A percentile compares a stretch with the other conserved stretches of the same genome.
Evolutionary conservation across 169 alveolate species (phyloP).

Genomic region (Cryptosporidium ryanae): DNA sequence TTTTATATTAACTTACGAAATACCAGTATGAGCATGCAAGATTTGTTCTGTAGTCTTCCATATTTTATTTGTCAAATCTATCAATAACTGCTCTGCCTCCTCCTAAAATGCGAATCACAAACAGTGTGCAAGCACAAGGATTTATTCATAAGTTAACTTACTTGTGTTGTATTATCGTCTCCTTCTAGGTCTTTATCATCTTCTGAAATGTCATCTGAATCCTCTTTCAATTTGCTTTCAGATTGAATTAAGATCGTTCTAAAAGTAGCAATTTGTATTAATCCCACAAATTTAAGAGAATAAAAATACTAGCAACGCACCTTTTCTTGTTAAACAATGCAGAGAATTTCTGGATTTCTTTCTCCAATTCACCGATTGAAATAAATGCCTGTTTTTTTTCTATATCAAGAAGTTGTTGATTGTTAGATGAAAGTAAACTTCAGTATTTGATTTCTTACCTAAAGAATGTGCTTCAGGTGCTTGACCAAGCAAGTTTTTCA

Average conservation of each 20-base stretch:
- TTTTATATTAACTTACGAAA: conserved; percentile 31
- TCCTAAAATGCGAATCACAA: conserved; percentile 4
- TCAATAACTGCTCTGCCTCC: conserved; percentile 56
- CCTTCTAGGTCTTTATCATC: not conserved
- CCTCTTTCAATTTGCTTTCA: not conserved
- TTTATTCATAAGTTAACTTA: conserved; percentile 19
- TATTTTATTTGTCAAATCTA: conserved; percentile 40
- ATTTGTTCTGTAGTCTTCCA: conserved; percentile 72
- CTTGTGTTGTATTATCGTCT: conserved; percentile 56
- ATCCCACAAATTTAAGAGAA: not conserved
- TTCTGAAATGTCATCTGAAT: not conserved
- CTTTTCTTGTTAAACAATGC: conserved; percentile 18
- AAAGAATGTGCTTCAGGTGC: conserved; percentile 54
- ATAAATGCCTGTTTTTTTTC: conserved; percentile 61
- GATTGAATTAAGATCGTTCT: conserved; percentile 36
- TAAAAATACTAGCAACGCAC: not conserved
- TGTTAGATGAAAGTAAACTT: not conserved
- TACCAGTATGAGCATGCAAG: conserved; percentile 73
- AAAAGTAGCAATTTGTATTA: not conserved
- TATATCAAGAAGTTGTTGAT: not conserved
- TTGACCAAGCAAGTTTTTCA: conserved; percentile 33
- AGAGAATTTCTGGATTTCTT: conserved; percentile 31
- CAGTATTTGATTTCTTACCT: conserved; percentile 17
- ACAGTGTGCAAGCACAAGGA: not conserved
- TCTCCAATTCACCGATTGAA: conserved; percentile 53